Evolutionary conservation across 2,329 filamentous ascomycete species (phyloP).

Genomic region (Botrytis fabae): DNA sequence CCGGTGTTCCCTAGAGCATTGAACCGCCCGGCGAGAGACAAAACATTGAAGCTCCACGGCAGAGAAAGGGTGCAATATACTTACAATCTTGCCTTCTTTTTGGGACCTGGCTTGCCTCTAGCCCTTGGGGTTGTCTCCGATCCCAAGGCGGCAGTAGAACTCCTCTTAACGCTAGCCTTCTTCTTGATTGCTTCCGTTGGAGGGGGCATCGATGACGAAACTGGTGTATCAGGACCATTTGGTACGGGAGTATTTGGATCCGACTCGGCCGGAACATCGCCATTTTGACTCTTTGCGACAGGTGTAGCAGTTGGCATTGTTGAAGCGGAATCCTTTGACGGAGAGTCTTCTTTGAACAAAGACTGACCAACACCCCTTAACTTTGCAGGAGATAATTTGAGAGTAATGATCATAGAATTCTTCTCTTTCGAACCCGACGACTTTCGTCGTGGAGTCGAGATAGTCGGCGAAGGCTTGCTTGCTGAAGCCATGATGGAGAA

Average conservation of each 20-base stretch:
- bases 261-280: constrained; percentile 60
- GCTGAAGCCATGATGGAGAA: constrained; percentile 34
- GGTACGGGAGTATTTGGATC: constrained; percentile 59
- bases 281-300: constrained; percentile 46
- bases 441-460: constrained; percentile 33
- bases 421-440: constrained; percentile 33
- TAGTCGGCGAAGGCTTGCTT: constrained; percentile 28
- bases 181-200: constrained; percentile 66
- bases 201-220: constrained; percentile 57
- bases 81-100: constrained; percentile 94
- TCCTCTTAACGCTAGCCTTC: constrained; percentile 65
- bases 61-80: constrained; percentile 45
- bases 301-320: constrained; percentile 41
- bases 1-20: neutral
- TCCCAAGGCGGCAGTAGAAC: constrained; percentile 61
- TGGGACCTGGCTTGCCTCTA: constrained; percentile 86
- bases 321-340: constrained; percentile 45
- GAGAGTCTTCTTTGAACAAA: constrained; percentile 46
- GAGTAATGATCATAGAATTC: constrained; percentile 48
- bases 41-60: neutral
- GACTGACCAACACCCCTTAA: constrained; percentile 49
- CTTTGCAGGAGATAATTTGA: constrained; percentile 53
- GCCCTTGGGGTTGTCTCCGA: constrained; percentile 66
- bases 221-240: constrained; percentile 52
- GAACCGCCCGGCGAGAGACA: neutral